phyloP scores from a whole-genome alignment of 768 basidiomycete species.

The Lactifluus piperatus region DNA sequence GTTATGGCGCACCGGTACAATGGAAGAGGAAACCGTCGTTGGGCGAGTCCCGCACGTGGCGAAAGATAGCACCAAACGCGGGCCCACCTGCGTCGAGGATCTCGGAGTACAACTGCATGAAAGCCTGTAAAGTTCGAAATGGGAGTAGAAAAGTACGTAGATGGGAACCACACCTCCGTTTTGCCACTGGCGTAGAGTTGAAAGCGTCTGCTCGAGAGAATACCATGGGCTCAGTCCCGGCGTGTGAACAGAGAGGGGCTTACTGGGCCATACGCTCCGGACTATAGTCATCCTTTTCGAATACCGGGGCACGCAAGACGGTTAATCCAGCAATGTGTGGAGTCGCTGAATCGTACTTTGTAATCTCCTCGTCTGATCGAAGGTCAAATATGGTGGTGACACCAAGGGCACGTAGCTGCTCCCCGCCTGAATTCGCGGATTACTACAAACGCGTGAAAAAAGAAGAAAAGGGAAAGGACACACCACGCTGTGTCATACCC shows the following conservation, averaged over 20 bases:
- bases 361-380: conserved; percentile 71
- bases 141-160: neutral
- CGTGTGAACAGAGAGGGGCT: conserved; percentile 35
- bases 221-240: neutral
- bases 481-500: conserved; percentile 60
- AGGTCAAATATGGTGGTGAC: conserved; percentile 67
- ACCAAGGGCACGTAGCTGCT: conserved; percentile 48
- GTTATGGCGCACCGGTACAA: conserved; percentile 47
- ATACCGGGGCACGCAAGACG: conserved; percentile 54
- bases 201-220: conserved; percentile 41
- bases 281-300: conserved; percentile 66
- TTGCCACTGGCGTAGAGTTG: conserved; percentile 73
- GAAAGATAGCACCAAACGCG: conserved; percentile 62
- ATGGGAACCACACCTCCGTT: conserved; percentile 46
- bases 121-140: conserved; percentile 41
- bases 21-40: conserved; percentile 61
- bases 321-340: conserved; percentile 58
- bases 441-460: neutral
- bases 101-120: conserved; percentile 74
- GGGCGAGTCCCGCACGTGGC: conserved; percentile 65
- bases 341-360: conserved; percentile 58
- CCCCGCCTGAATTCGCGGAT: conserved; percentile 38
- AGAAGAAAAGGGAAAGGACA: conserved; percentile 12
- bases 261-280: conserved; percentile 80
- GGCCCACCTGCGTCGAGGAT: conserved; percentile 66